These are phyloP conservation scores for Boletus subluridellus DNA, from an alignment of 1,284 basidiomycete species.

Conservation along the genomic window DNA sequence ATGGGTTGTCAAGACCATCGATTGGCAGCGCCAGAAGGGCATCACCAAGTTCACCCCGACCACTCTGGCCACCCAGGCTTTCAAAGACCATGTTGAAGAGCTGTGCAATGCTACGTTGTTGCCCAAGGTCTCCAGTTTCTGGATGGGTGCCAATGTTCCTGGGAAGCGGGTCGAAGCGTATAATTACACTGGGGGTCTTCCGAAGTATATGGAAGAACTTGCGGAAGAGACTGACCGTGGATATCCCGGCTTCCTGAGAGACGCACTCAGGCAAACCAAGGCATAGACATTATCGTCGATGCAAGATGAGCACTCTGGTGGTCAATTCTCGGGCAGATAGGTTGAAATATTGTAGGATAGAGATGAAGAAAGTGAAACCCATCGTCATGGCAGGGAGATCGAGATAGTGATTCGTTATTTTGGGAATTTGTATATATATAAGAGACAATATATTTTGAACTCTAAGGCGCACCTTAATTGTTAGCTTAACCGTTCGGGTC, in stretches of 20 bases:
- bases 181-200: slow-evolving; percentile 8
- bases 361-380: background rate
- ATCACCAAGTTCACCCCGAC: too few relatives aligned
- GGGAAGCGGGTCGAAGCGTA: background rate
- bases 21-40: too few relatives aligned
- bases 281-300: background rate
- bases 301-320: background rate
- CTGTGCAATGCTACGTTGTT: slow-evolving; percentile 1
- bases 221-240: slow-evolving; percentile 3
- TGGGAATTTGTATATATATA: background rate
- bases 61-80: background rate
- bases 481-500: too few relatives aligned
- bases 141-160: background rate
- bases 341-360: background rate
- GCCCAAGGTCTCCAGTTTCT: slow-evolving; percentile 13
- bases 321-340: background rate
- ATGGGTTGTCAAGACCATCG: too few relatives aligned
- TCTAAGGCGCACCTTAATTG: too few relatives aligned
- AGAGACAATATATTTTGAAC: background rate
- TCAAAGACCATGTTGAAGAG: slow-evolving; percentile 7
- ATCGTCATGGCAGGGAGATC: background rate
- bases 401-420: background rate
- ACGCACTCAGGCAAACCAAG: slow-evolving; percentile 3
- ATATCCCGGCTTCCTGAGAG: slow-evolving; percentile 14
- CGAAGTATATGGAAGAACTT: slow-evolving; percentile 11